Conservation (phyloP, 1,139 yeast genomes). For the Hyphopichia pseudoburtonii region DNA sequence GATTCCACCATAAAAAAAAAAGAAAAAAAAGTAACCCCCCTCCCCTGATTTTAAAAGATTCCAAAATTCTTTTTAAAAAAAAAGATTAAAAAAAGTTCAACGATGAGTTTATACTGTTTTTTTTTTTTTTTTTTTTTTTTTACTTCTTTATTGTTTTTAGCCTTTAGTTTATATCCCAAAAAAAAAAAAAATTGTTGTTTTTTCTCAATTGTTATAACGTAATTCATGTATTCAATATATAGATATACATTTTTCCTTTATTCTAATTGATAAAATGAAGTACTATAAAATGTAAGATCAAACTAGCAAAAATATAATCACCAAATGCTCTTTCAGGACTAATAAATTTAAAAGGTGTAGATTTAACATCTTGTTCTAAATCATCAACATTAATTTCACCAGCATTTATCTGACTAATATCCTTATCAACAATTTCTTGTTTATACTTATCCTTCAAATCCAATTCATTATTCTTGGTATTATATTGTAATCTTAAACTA, state of each 20-base stretch:
- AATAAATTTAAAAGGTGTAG: constrained; percentile 49
- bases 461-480: constrained; percentile 16
- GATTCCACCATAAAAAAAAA: too few species aligned
- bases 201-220: background rate
- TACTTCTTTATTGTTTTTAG: background rate
- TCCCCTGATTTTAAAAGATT: too few species aligned
- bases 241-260: too few species aligned
- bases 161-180: too few species aligned
- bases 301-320: constrained; percentile 84
- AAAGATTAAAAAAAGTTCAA: too few species aligned
- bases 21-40: too few species aligned
- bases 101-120: too few species aligned
- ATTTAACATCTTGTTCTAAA: constrained; percentile 7
- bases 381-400: constrained; percentile 9
- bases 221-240: background rate
- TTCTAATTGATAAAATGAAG: constrained; percentile 82
- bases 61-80: too few species aligned
- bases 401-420: constrained; percentile 4
- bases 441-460: constrained; percentile 1
- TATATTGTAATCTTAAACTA: constrained; percentile 70
- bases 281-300: constrained; percentile 84
- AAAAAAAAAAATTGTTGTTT: too few species aligned
- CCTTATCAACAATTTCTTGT: constrained; percentile 6
- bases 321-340: constrained; percentile 84
- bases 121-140: constrained; percentile 3